Conservation (phyloP, 129 eudicot genomes). For the Helichrysum umbraculigerum region DNA sequence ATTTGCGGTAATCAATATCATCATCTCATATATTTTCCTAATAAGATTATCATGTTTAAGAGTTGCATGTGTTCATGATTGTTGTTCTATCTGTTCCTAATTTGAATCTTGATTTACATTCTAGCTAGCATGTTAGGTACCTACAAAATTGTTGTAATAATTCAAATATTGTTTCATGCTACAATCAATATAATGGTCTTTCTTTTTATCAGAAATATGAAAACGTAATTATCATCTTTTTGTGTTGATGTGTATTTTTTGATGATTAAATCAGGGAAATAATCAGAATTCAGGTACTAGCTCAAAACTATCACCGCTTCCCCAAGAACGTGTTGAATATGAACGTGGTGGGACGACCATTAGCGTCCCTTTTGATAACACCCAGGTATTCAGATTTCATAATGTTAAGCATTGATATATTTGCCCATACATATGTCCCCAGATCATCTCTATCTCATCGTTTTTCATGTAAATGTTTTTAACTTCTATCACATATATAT, state of each 20-base stretch:
- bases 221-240: not conserved
- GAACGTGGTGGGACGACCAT: constrained; percentile 58
- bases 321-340: constrained; percentile 75
- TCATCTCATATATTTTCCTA: not conserved
- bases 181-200: not conserved
- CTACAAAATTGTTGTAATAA: not conserved
- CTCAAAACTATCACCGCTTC: constrained; percentile 64
- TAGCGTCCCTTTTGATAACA: constrained; percentile 62
- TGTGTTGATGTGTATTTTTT: constrained; percentile 21
- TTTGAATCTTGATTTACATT: not conserved
- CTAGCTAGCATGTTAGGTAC: not conserved
- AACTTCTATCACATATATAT: constrained; percentile 22
- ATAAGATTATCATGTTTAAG: not conserved
- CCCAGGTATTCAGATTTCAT: constrained; percentile 36
- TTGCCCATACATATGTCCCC: not conserved
- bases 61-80: constrained; percentile 20
- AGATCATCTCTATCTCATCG: too few species aligned
- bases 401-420: constrained; percentile 1
- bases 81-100: not conserved
- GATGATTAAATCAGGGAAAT: constrained; percentile 22
- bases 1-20: constrained; percentile 25
- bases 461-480: not conserved
- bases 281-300: constrained; percentile 53
- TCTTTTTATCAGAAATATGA: not conserved
- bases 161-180: not conserved